A percentile compares a stretch with the other conserved stretches of the same genome.
Evolutionary conservation across 345 rosid genomes (phyloP).

Genomic region (Firmiana major): DNA sequence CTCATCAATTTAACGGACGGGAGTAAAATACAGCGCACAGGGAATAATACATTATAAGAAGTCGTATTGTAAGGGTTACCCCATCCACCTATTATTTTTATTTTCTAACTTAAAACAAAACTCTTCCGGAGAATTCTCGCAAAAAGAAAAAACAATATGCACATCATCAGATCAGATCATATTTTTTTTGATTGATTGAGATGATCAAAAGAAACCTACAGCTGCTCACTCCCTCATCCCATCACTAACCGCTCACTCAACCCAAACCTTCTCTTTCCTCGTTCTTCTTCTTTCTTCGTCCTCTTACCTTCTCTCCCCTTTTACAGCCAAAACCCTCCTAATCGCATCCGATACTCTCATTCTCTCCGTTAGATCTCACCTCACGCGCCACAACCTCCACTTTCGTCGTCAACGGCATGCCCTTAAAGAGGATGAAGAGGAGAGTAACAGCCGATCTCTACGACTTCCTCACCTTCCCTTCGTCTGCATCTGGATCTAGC

Average conservation of each 20-base stretch:
- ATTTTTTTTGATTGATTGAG: neutral
- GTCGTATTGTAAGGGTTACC: too few species aligned
- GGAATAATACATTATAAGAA: too few species aligned
- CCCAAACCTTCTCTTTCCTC: neutral
- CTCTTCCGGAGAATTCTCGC: too few species aligned
- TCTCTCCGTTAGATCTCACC: neutral
- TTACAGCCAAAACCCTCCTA: neutral
- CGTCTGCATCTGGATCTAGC: slow-evolving; percentile 15
- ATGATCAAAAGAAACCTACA: neutral
- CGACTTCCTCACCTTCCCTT: slow-evolving; percentile 51
- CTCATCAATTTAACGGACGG: too few species aligned
- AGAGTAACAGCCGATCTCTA: slow-evolving; percentile 67
- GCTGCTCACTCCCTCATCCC: slow-evolving; percentile 2
- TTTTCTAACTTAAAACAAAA: too few species aligned
- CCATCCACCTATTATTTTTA: too few species aligned
- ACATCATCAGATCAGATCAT: neutral
- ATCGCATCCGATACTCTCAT: neutral
- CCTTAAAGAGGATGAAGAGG: slow-evolving; percentile 62
- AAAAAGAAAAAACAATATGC: neutral
- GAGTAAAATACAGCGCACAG: too few species aligned
- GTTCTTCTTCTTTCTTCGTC: too few species aligned
- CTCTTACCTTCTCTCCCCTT: neutral
- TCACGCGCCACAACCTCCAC: slow-evolving; percentile 19
- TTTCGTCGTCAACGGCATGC: slow-evolving; percentile 56
- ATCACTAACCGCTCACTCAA: neutral